Evolutionary conservation across 108 stramenopile genomes (phyloP), one percentile per base, ranked within the genome.

Genomic region (Epithemia pelagica): DNA sequence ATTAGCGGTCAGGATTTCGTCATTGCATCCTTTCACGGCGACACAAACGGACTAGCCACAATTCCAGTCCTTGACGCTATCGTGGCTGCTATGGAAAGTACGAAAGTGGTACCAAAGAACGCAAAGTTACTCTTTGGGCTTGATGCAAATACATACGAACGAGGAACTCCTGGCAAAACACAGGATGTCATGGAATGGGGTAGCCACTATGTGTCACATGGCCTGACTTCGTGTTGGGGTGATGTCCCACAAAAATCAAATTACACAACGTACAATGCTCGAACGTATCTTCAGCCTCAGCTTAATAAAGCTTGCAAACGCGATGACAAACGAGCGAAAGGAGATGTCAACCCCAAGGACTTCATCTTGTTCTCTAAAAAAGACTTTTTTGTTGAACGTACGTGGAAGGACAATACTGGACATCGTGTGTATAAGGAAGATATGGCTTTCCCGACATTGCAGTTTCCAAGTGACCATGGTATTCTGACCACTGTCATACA

Each of bases 11-110:
- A 70, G 23, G 65, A 73, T 27, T 86, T 80, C 56, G 76, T 95
- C 23, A 60, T 95, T 21, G 88, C 86, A 0, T 83, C 81, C 3
- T 95, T 95, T 73, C 94, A 95, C 57, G 94, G 94, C 24, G 94
- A 95, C 62, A 95, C 94, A 28, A 90, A 92, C 72, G 94, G 93
- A 3, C 76, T 95, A 2, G 94, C 94, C 10, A 95, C 90, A 57
- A 87, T 75, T 19, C 91, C 90, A 18, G 89, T 95, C 29, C 54
- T 87, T 22, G 65, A 69, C 32, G 94, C 94, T 32, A 68, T 88
- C 31, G 59, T 83, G 32, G 73, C 82, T 28, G 75, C 84, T 25
- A 67, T 86, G 67, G 58, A 70, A 22, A 76, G 75, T 57, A 24
- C 32, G 7, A 58, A 66, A 21, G 62, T 73, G 28, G 63, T 65